These are phyloP conservation scores for Coniochaeta ligniaria DNA, from an alignment of 2,329 filamentous ascomycete genomes.

Conservation along the genomic window DNA sequence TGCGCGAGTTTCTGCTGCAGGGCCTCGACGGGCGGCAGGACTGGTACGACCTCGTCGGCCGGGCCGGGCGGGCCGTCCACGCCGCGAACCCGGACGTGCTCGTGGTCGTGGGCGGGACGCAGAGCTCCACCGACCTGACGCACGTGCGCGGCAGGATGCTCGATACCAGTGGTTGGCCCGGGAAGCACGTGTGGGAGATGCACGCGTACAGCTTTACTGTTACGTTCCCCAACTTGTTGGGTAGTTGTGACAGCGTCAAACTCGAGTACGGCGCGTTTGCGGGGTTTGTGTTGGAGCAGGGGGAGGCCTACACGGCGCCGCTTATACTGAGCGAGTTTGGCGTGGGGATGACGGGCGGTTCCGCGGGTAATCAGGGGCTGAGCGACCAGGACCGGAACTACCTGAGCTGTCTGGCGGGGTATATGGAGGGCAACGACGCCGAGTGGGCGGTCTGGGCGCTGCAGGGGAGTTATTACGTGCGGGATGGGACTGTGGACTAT, in stretches of 20 bases:
- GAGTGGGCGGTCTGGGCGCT: conserved; percentile 55
- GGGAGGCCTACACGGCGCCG: conserved; percentile 39
- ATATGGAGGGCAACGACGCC: conserved; percentile 47
- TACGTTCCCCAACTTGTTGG: conserved; percentile 31
- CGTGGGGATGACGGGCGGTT: conserved; percentile 38
- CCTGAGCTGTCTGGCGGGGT: conserved; percentile 42
- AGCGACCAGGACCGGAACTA: conserved; percentile 37
- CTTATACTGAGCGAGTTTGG: conserved; percentile 55
- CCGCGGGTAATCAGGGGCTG: conserved; percentile 25
- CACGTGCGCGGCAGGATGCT: conserved; percentile 30
- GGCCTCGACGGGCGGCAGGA: conserved; percentile 31
- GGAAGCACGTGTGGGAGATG: conserved; percentile 54
- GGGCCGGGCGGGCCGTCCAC: conserved; percentile 42
- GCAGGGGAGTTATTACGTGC: conserved; percentile 51
- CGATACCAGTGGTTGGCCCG: conserved; percentile 35
- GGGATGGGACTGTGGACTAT: conserved; percentile 38
- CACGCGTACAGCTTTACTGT: conserved; percentile 51
- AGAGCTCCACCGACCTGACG: conserved; percentile 45
- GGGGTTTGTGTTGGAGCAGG: conserved; percentile 45
- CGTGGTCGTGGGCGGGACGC: conserved; percentile 46
- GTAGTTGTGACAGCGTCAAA: conserved; percentile 34
- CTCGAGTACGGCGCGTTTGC: conserved; percentile 36
- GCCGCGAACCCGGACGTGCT: conserved; percentile 42
- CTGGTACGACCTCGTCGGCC: conserved; percentile 42
- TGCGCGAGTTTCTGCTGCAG: conserved; percentile 42